phyloP scores from a whole-genome alignment of 805 yeast genomes.

The Saturnispora serradocipensis region DNA sequence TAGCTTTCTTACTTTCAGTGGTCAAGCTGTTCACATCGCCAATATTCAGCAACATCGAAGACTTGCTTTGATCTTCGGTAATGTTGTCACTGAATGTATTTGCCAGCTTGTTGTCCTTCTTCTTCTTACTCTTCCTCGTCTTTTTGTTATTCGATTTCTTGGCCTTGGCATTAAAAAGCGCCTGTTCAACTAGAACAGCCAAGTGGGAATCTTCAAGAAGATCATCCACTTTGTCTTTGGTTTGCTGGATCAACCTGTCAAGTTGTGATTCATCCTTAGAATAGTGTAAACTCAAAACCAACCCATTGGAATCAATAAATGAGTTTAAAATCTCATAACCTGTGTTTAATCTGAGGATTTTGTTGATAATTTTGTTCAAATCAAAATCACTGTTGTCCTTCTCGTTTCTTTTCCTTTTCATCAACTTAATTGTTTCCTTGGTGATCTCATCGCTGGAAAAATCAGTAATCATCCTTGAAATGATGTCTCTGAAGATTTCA shows the following conservation, averaged over 20 bases:
- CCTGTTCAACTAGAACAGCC: slow-evolving; percentile 40
- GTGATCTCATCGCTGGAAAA: slow-evolving; percentile 54
- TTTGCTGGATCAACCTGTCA: slow-evolving; percentile 36
- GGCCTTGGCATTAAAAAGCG: slow-evolving; percentile 23
- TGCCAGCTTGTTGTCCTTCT: slow-evolving; percentile 1
- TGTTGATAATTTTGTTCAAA: slow-evolving; percentile 36
- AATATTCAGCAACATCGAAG: slow-evolving; percentile 20
- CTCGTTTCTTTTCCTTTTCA: slow-evolving; percentile 21
- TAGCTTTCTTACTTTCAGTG: slow-evolving; percentile 35
- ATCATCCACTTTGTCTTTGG: slow-evolving; percentile 29
- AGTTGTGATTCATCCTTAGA: slow-evolving; percentile 40
- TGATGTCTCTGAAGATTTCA: slow-evolving; percentile 58
- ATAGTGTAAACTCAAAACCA: slow-evolving; percentile 50
- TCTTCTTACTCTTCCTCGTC: slow-evolving; percentile 16
- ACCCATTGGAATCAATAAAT: slow-evolving; percentile 64
- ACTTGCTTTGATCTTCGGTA: slow-evolving; percentile 19
- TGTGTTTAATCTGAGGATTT: slow-evolving; percentile 37
- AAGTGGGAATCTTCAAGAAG: slow-evolving; percentile 34
- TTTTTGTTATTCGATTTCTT: slow-evolving; percentile 3
- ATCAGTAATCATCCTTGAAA: slow-evolving; percentile 58
- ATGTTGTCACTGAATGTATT: slow-evolving; percentile 16
- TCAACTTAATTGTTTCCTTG: slow-evolving; percentile 31
- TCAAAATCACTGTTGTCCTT: slow-evolving; percentile 20
- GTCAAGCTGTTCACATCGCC: slow-evolving; percentile 14
- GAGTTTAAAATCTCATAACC: slow-evolving; percentile 57